These are phyloP conservation scores for Ophiosphaerella narmari DNA, from an alignment of 2,329 filamentous ascomycete species.

Conservation along the genomic window DNA sequence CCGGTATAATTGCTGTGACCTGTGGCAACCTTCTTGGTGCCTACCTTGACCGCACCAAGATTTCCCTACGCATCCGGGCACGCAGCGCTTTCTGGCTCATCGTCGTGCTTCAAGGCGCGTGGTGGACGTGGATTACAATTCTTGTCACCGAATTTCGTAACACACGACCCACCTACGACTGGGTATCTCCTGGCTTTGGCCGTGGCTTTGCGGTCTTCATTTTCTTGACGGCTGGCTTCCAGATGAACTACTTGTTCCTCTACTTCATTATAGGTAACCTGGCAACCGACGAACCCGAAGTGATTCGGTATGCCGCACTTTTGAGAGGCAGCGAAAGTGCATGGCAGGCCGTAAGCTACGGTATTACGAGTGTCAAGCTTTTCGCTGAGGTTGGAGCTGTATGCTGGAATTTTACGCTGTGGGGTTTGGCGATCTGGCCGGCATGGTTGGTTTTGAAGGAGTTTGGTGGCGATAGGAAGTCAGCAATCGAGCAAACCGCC, in stretches of 20 bases:
- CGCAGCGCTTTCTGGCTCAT: conserved; percentile 61
- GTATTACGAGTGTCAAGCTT: conserved; percentile 63
- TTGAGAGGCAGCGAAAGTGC: conserved; percentile 73
- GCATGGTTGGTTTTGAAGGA: conserved; percentile 69
- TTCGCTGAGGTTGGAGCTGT: conserved; percentile 69
- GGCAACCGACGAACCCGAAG: conserved; percentile 63
- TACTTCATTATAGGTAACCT: conserved; percentile 74
- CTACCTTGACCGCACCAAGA: conserved; percentile 63
- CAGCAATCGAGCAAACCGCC: conserved; percentile 17
- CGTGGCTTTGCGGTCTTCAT: conserved; percentile 69
- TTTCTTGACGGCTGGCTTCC: conserved; percentile 69
- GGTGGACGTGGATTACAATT: conserved; percentile 74
- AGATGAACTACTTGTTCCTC: conserved; percentile 75
- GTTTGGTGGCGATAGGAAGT: conserved; percentile 49
- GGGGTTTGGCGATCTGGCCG: conserved; percentile 66
- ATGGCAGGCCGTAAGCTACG: conserved; percentile 74
- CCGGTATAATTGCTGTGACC: conserved; percentile 68
- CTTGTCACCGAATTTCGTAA: conserved; percentile 64
- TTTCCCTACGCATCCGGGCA: conserved; percentile 60
- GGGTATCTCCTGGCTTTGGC: conserved; percentile 67
- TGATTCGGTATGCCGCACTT: conserved; percentile 70
- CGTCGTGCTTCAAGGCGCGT: conserved; percentile 65
- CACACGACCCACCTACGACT: conserved; percentile 67
- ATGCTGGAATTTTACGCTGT: conserved; percentile 73
- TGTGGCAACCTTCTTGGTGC: conserved; percentile 69